phyloP scores from a whole-genome alignment of 192 early-diverging fungal species.

The Backusella circina region DNA sequence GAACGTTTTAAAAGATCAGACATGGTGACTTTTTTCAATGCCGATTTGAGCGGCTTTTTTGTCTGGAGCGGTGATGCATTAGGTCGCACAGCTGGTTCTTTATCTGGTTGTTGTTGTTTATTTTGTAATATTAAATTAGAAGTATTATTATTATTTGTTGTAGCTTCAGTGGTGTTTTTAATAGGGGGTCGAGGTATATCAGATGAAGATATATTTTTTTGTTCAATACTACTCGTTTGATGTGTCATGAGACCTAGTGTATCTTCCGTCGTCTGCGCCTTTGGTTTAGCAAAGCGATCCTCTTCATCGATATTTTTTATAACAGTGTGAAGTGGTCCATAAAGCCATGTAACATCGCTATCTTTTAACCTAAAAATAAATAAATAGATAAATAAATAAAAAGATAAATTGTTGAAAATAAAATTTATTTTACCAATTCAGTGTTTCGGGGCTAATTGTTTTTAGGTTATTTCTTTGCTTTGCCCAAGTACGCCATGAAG shows the following conservation, averaged over 20 bases:
- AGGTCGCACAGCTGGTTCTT: not conserved
- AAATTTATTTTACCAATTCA: slow-evolving; percentile 45
- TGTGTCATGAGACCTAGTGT: slow-evolving; percentile 17
- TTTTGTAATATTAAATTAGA: not conserved
- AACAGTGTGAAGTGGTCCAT: slow-evolving; percentile 62
- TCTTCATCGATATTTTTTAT: slow-evolving; percentile 24
- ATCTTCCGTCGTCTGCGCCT: slow-evolving; percentile 27
- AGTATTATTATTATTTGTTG: not conserved
- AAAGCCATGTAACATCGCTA: slow-evolving; percentile 65
- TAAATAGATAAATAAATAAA: not conserved
- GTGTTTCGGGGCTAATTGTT: slow-evolving; percentile 43
- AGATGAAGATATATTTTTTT: not conserved
- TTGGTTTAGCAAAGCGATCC: slow-evolving; percentile 27
- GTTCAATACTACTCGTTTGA: not conserved
- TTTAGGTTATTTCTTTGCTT: slow-evolving; percentile 54
- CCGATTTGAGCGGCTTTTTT: slow-evolving; percentile 39
- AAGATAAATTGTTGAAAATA: not conserved
- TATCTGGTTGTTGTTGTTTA: not conserved
- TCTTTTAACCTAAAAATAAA: slow-evolving; percentile 52
- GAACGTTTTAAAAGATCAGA: slow-evolving; percentile 43
- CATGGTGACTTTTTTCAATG: slow-evolving; percentile 50
- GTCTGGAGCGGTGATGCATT: not conserved
- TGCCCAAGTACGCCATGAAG: slow-evolving; percentile 65
- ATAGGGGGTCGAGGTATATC: not conserved
- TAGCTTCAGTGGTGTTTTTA: not conserved